A percentile compares a stretch with the other conserved stretches of the same genome.
Conservation (phyloP, 805 yeast genomes). For the Metschnikowia proteae region DNA sequence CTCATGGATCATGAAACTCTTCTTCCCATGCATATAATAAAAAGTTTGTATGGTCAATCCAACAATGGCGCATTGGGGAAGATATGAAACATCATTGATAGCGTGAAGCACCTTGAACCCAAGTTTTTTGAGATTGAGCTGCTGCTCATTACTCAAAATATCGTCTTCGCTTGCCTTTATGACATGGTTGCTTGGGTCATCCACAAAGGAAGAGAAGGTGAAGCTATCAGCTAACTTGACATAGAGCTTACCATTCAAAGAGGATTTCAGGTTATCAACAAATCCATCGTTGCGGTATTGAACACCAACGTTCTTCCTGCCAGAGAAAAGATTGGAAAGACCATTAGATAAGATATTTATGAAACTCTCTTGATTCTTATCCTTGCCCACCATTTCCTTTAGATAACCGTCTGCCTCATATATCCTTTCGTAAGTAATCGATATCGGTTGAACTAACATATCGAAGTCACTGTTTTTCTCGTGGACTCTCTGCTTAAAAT, state of each 20-base stretch:
- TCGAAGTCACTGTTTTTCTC: slow-evolving; percentile 25
- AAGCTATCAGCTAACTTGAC: slow-evolving; percentile 34
- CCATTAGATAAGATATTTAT: slow-evolving; percentile 36
- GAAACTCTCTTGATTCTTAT: slow-evolving; percentile 52
- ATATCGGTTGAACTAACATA: slow-evolving; percentile 46
- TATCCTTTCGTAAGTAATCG: slow-evolving; percentile 58
- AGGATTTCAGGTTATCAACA: slow-evolving; percentile 26
- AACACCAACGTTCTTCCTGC: slow-evolving; percentile 4
- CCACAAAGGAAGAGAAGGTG: slow-evolving; percentile 26
- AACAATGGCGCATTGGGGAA: slow-evolving; percentile 53
- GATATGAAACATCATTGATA: slow-evolving; percentile 45
- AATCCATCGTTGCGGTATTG: slow-evolving; percentile 21
- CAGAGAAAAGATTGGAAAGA: slow-evolving; percentile 25
- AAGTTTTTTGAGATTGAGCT: slow-evolving; percentile 41
- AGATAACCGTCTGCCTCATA: slow-evolving; percentile 54
- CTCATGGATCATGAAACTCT: slow-evolving; percentile 20
- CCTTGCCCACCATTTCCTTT: slow-evolving; percentile 53
- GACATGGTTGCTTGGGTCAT: slow-evolving; percentile 14
- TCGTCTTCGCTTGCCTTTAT: slow-evolving; percentile 9
- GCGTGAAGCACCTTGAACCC: slow-evolving; percentile 54
- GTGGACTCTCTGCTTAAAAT: slow-evolving; percentile 33
- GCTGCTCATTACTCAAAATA: slow-evolving; percentile 25
- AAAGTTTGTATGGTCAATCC: slow-evolving; percentile 43
- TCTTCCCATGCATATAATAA: slow-evolving; percentile 21
- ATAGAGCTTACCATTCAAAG: slow-evolving; percentile 36